Conservation (phyloP, 805 yeast species). For the Kazachstania psychrophila region DNA sequence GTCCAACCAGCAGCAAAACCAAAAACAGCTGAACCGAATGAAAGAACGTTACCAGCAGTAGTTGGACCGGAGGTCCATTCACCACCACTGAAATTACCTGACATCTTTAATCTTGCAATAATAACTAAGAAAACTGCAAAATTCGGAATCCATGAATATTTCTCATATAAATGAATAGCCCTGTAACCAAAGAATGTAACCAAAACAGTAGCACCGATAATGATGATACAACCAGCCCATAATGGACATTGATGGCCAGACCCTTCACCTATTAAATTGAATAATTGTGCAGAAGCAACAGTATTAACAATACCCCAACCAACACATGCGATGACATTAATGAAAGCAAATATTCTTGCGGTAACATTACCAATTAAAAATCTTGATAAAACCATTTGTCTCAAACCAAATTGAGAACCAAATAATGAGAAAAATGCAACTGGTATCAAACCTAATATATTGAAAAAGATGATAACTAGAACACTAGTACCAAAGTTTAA, state of each 20-base stretch:
- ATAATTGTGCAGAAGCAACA: constrained; percentile 77
- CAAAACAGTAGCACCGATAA: constrained; percentile 55
- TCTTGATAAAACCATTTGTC: constrained; percentile 77
- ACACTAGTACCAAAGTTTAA: constrained; percentile 68
- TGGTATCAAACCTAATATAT: constrained; percentile 58
- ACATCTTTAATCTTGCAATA: constrained; percentile 63
- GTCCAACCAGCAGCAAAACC: constrained; percentile 96
- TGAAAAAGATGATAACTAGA: constrained; percentile 62
- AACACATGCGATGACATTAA: constrained; percentile 76
- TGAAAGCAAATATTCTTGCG: constrained; percentile 64
- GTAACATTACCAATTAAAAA: constrained; percentile 67
- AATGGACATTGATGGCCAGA: constrained; percentile 52
- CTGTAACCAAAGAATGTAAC: constrained; percentile 83
- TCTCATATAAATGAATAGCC: constrained; percentile 71
- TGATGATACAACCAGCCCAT: constrained; percentile 80
- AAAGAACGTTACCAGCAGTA: constrained; percentile 68
- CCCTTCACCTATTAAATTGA: constrained; percentile 60
- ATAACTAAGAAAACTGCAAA: constrained; percentile 60
- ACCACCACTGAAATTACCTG: constrained; percentile 54
- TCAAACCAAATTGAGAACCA: constrained; percentile 77
- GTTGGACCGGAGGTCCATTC: constrained; percentile 43
- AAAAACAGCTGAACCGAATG: constrained; percentile 74
- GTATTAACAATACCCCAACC: constrained; percentile 94
- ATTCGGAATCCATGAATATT: constrained; percentile 83
- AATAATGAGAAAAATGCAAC: constrained; percentile 76